Evolutionary conservation across 2,329 filamentous ascomycete species (phyloP).

Genomic region (Neofusicoccum sp.): DNA sequence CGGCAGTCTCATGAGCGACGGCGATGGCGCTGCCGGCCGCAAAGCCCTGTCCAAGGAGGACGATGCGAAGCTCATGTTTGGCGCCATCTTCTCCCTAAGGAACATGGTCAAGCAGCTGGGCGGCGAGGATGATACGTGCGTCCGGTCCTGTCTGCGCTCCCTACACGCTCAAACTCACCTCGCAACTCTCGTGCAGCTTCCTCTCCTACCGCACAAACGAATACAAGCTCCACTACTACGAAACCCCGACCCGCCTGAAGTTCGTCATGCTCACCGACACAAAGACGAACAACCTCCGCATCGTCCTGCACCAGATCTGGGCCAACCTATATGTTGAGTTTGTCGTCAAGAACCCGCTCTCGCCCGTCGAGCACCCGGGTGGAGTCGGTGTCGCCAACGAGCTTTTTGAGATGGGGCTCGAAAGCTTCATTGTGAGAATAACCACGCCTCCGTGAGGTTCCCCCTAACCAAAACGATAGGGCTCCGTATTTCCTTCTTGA

Average conservation of each 20-base stretch:
- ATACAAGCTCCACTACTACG: constrained; percentile 99
- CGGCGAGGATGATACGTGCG: constrained; percentile 76
- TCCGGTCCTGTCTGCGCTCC: neutral
- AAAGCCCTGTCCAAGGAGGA: constrained; percentile 61
- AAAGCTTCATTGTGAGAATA: constrained; percentile 57
- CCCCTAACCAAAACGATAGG: constrained; percentile 1
- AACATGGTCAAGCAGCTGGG: constrained; percentile 97
- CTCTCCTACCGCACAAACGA: constrained; percentile 89
- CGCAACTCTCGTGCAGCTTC: constrained; percentile 59
- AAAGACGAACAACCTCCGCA: constrained; percentile 82
- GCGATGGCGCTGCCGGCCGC: constrained; percentile 31
- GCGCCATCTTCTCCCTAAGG: constrained; percentile 90
- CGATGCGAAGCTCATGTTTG: constrained; percentile 93
- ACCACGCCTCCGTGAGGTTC: too few relatives aligned
- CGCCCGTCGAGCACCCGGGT: constrained; percentile 59
- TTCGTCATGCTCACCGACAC: constrained; percentile 96
- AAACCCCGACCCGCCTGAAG: constrained; percentile 92
- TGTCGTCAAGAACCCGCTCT: constrained; percentile 64
- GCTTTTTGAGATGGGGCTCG: constrained; percentile 64
- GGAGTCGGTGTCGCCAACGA: constrained; percentile 64
- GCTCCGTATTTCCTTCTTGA: constrained; percentile 10
- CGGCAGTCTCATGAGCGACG: constrained; percentile 45
- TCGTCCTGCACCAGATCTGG: constrained; percentile 96
- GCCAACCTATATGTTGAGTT: constrained; percentile 98
- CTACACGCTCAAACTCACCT: neutral